Conservation (phyloP, 1,139 yeast species). For the Taphrina populina region DNA sequence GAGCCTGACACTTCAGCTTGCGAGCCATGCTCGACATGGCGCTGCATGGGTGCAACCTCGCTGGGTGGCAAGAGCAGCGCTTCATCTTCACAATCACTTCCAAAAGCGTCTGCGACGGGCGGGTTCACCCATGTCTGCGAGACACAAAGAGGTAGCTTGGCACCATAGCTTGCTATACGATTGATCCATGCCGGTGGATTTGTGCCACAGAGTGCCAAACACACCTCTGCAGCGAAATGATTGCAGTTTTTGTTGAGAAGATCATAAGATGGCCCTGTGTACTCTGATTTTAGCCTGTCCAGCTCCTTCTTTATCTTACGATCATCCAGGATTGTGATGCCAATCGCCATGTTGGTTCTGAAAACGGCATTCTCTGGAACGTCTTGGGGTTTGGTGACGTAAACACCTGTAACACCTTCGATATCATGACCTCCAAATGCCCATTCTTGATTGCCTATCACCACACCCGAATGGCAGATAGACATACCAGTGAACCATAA, state of each 20-base stretch:
- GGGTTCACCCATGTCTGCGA: conserved; percentile 30
- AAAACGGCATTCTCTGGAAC: conserved; percentile 27
- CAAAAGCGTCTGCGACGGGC: conserved; percentile 21
- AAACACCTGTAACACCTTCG: conserved; percentile 30
- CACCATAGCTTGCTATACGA: conserved; percentile 34
- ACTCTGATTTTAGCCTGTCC: conserved; percentile 17
- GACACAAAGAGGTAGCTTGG: conserved; percentile 26
- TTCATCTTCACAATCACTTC: conserved; percentile 2
- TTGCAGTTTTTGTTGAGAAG: conserved; percentile 29
- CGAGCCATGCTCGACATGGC: conserved; percentile 10
- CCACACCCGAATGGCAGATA: conserved; percentile 26
- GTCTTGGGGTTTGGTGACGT: conserved; percentile 19
- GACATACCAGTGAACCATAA: conserved; percentile 27
- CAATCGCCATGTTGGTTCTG: conserved; percentile 8
- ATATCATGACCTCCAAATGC: conserved; percentile 32
- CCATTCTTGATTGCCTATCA: conserved; percentile 23
- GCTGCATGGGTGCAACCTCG: conserved; percentile 29
- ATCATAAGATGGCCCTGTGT: conserved; percentile 21
- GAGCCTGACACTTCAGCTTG: no score
- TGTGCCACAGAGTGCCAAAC: conserved; percentile 21
- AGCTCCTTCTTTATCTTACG: conserved; percentile 4
- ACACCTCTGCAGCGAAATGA: conserved; percentile 27
- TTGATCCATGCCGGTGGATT: conserved; percentile 34
- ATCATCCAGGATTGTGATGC: conserved; percentile 13
- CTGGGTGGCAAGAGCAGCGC: conserved; percentile 28